Evolutionary conservation across 2,329 filamentous ascomycete genomes (phyloP), one percentile per base, ranked within the genome.

Genomic region (Exophiala mesophila): DNA sequence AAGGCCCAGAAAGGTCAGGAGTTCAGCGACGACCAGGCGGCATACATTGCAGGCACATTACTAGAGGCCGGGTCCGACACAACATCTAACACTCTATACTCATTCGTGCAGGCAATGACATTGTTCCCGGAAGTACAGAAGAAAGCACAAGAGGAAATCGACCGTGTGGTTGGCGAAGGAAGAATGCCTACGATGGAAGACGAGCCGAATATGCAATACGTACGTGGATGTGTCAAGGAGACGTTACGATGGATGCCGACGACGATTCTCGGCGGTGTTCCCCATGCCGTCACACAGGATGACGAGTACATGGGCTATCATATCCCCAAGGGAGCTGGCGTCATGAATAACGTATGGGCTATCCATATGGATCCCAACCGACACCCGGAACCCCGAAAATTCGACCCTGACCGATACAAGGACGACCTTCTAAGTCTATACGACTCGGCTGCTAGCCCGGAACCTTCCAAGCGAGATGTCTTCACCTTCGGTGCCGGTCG

Each of bases 171-270:
- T 2, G 75, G 76, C 2, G 50, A 59, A 0, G 42, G 63, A 8
- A 64, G 76, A 2, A 63, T 68, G 6, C 76, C 76, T 0, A 58
- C 54, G 18, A 71, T 70, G 55, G 65, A 71, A 23, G 75, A 80
- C 51, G 62, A 65, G 9, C 57, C 63, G 0, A 57, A 62, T 1
- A 53, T 80, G 6, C 74, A 73, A 0, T 80, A 79, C 51, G 57
- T 78, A 24, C 65, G 68, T 13, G 70, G 70, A 2, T 63, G 76
- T 9, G 66, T 78, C 13, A 77, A 78, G 45, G 77, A 82, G 47
- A 66, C 72, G 1, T 58, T 78, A 8, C 67, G 77, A 2, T 78
- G 76, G 74, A 65, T 74, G 4, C 73, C 75, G 0, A 47, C 75
- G 0, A 47, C 45, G 3, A 44, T 49, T 12, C 48, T 57, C 4